phyloP scores from a whole-genome alignment of 2,329 filamentous ascomycete species.

The Alternaria sp. region DNA sequence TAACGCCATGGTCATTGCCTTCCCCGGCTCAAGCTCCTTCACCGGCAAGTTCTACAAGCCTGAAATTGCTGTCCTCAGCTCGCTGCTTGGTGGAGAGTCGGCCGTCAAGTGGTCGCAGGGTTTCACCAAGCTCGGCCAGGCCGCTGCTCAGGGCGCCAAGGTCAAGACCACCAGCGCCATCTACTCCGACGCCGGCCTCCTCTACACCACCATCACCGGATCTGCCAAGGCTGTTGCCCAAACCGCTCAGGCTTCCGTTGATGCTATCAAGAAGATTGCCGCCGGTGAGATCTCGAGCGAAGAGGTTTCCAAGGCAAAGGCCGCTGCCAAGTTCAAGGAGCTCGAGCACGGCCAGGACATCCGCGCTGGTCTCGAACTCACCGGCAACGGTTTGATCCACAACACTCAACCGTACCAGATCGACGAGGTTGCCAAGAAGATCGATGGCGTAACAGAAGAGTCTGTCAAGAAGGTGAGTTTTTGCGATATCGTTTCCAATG shows the following conservation, averaged over 20 bases:
- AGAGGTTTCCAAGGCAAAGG: conserved; percentile 88
- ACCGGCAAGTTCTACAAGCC: conserved; percentile 81
- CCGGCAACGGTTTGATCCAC: conserved; percentile 83
- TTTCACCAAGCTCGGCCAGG: conserved; percentile 88
- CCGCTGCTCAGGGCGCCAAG: conserved; percentile 70
- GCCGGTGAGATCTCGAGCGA: conserved; percentile 80
- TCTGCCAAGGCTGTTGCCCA: conserved; percentile 74
- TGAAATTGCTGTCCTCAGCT: conserved; percentile 84
- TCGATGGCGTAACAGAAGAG: conserved; percentile 83
- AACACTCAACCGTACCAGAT: conserved; percentile 85
- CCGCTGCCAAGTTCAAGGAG: conserved; percentile 91
- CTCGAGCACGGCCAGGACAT: conserved; percentile 83
- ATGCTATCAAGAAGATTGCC: conserved; percentile 82
- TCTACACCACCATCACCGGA: conserved; percentile 83
- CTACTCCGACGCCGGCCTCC: conserved; percentile 94
- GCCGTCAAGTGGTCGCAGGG: conserved; percentile 95
- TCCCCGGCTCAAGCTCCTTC: conserved; percentile 85
- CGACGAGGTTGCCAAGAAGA: conserved; percentile 76
- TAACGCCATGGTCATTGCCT: conserved; percentile 88
- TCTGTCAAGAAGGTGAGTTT: conserved; percentile 69
- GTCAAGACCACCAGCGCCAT: conserved; percentile 78
- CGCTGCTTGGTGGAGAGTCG: conserved; percentile 88
- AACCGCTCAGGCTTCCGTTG: conserved; percentile 78
- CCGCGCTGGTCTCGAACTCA: conserved; percentile 78
- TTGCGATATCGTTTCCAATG: conserved; percentile 23